These are phyloP conservation scores for Rhytidiadelphus loreus DNA, from an alignment of 225 moss, liverwort and hornwort species.

Conservation along the genomic window DNA sequence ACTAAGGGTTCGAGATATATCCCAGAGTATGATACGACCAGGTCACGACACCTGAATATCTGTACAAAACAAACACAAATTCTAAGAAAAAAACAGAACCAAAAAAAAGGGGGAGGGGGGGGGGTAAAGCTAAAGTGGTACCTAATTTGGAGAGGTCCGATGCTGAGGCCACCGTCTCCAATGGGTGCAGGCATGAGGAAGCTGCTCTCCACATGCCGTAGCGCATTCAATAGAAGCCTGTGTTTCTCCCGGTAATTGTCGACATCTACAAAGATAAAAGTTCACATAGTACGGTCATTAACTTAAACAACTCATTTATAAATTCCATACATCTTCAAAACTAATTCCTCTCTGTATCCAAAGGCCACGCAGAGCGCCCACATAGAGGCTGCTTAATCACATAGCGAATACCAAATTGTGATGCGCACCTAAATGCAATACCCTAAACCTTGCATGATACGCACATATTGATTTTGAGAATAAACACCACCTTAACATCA, in stretches of 20 bases:
- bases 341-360: neutral
- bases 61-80: neutral
- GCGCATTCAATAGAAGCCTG: constrained; percentile 63
- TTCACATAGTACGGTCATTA: neutral
- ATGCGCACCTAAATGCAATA: neutral
- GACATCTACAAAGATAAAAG: constrained; percentile 32
- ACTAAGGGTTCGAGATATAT: neutral
- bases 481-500: neutral
- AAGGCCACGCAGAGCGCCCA: neutral
- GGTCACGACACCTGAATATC: neutral
- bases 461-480: neutral
- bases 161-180: constrained; percentile 74
- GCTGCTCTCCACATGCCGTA: constrained; percentile 79
- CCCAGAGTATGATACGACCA: neutral
- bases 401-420: neutral
- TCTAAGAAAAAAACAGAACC: neutral
- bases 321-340: neutral
- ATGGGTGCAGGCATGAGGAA: constrained; percentile 86
- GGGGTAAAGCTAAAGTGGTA: neutral
- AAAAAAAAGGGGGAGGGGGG: neutral
- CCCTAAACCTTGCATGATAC: neutral
- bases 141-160: constrained; percentile 89
- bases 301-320: neutral
- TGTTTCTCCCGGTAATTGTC: constrained; percentile 71
- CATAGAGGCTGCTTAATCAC: neutral